Percentiles rank a stretch among this genome's conserved stretches.
phyloP scores from a whole-genome alignment of 805 yeast species.

The Wickerhamiella sergipiensis region DNA sequence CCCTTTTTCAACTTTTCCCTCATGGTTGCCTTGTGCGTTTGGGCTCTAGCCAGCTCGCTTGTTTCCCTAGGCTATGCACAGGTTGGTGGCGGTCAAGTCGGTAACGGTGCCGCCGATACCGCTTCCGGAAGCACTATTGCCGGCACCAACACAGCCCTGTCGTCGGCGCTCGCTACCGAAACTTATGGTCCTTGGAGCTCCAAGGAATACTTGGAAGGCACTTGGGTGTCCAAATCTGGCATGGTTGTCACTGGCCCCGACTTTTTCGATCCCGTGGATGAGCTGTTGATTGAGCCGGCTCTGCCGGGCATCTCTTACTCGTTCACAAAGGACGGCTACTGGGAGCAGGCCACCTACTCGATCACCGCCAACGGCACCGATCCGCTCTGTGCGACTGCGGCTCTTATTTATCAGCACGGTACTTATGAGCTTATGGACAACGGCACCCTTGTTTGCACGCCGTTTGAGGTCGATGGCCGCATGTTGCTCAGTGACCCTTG shows the following conservation, averaged over 20 bases:
- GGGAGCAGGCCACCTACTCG: constrained; percentile 80
- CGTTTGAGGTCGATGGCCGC: constrained; percentile 82
- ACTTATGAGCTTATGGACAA: constrained; percentile 45
- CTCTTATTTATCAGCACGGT: constrained; percentile 82
- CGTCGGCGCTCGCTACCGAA: neutral
- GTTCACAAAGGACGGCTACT: constrained; percentile 83
- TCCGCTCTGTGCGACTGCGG: constrained; percentile 76
- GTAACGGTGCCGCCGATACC: constrained; percentile 1
- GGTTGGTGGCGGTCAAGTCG: constrained; percentile 8
- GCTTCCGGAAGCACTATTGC: constrained; percentile 4
- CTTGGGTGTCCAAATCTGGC: constrained; percentile 91
- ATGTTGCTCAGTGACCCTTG: constrained; percentile 86
- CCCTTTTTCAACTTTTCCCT: neutral
- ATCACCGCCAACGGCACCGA: constrained; percentile 30
- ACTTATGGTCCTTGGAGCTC: constrained; percentile 18
- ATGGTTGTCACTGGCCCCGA: constrained; percentile 91
- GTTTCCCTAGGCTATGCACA: neutral
- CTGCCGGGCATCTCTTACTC: constrained; percentile 89
- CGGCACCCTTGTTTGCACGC: constrained; percentile 57
- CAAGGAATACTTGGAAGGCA: constrained; percentile 44
- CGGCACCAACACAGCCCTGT: constrained; percentile 3
- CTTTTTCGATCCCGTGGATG: constrained; percentile 92
- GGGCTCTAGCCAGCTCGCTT: neutral
- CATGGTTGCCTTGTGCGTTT: neutral
- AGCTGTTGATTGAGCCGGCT: constrained; percentile 85